These are phyloP conservation scores for Neurospora sp. DNA, from an alignment of 495 filamentous ascomycete species.

Conservation along the genomic window DNA sequence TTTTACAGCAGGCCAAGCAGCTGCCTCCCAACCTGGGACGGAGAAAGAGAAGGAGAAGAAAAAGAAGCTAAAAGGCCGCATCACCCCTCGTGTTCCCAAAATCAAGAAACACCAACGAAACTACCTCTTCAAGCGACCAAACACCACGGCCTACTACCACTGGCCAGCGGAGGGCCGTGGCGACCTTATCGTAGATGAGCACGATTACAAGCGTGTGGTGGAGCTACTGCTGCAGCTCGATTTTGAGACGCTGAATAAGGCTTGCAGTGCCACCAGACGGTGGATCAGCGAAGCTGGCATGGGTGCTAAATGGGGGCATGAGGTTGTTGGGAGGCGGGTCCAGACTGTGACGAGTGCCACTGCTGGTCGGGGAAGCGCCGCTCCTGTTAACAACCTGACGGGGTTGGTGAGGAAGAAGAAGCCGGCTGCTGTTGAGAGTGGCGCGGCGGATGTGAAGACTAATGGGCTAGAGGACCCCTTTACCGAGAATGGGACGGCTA, in stretches of 20 bases:
- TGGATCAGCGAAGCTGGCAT: constrained; percentile 51
- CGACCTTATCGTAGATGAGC: constrained; percentile 56
- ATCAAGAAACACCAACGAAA: constrained; percentile 44
- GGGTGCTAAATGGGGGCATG: constrained; percentile 39
- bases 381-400: constrained; percentile 23
- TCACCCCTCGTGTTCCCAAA: constrained; percentile 43
- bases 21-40: neutral
- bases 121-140: constrained; percentile 27
- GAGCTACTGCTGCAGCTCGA: constrained; percentile 77
- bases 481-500: neutral
- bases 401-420: constrained; percentile 32
- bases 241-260: constrained; percentile 64
- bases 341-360: constrained; percentile 4
- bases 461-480: neutral
- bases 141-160: constrained; percentile 49
- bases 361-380: constrained; percentile 1
- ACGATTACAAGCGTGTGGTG: constrained; percentile 65
- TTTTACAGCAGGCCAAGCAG: neutral
- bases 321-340: constrained; percentile 24
- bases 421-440: neutral
- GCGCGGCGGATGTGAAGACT: constrained; percentile 6
- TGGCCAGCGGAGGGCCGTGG: constrained; percentile 64
- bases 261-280: constrained; percentile 54
- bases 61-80: constrained; percentile 40
- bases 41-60: constrained; percentile 23